Base-by-base conservation (phyloP, 345 rosid species). In the Chamaenerion angustifolium region DNA sequence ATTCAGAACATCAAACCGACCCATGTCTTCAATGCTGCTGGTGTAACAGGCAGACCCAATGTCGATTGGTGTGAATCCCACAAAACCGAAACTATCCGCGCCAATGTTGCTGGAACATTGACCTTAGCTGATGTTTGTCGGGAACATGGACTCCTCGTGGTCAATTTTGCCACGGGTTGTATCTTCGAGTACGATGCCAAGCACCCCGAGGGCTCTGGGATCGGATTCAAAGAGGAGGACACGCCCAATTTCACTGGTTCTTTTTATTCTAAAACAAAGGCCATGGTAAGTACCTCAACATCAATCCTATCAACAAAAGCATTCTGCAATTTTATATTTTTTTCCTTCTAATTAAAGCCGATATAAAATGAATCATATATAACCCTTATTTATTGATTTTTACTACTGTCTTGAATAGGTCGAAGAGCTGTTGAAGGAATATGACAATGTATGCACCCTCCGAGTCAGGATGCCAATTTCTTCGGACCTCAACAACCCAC, bases 1-100 rank as follows among this genome's bases (percentile, higher is more conserved):
- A 56, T 72, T 59, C 73, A 56, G 60, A 72, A 50, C 47, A 61
- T 65, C 23, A 72, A 47, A 54, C 77, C 77, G 46, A 72, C 77
- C 16, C 77, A 72, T 45, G 77, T 72, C 46, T 68, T 72, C 42
- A 72, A 72, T 59, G 65, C 77, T 56, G 77, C 77, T 51, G 77
- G 77, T 3, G 68, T 72, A 17, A 72, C 76, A 12, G 76, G 76
- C 31, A 72, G 76, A 43, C 76, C 76, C 12, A 72, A 72, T 51
- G 77, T 72, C 4, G 77, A 72, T 46, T 72, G 77, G 77, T 72
- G 77, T 19, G 77, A 72, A 25, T 57, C 74, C 4, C 77, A 72
- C 55, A 68, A 65, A 56, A 52, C 74, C 9, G 74, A 72, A 56
- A 72, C 77, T 13, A 72, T 72, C 37, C 74, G 74, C 37, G 35